Evolutionary conservation across 140 eudicot genomes (phyloP), one percentile per base, ranked within the genome.

Genomic region (Cichorium intybus): DNA sequence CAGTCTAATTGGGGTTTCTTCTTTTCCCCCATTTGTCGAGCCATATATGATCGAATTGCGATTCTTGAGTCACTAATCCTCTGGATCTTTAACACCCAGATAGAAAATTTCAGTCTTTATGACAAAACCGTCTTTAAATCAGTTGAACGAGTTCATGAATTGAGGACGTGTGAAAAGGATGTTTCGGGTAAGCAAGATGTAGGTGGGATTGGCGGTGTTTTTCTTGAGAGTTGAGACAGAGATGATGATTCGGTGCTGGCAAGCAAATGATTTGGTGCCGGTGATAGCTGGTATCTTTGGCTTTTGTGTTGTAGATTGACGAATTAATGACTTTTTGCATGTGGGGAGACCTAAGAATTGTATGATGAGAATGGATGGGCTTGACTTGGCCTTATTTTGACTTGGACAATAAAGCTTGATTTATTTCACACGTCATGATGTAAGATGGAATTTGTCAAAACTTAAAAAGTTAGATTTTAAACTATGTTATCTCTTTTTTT

Each of bases 321-420:
- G 64, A 33, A 15, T 72, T 54, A 16, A 34, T 9, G 71, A 43
- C 66, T 72, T 63, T 63, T 72, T 72, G 77, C 66, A 64, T 64
- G 72, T 63, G 72, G 66, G 63, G 69, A 29, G 76, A 71, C 63
- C 61, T 50, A 56, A 56, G 47, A 50, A 28, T 72, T 60, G 10
- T 33, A 24, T 16, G 11, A 28, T 60, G 33, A 53, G 63, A 26
- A 61, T 28, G 39, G 77, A 50, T 46, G 70, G 21, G 37, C 5
- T 72, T 72, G 77, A 72, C 77, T 72, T 54, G 65, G 77, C 29
- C 51, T n/a, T 63, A 54, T 24, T 43, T 72, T 72, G 72, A 63
- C 77, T 72, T 63, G 0, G 15, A 15, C 49, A 22, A 28, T 4
- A 45, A 62, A 41, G 39, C 6, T 57, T 15, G 41, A 29, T 45